Conservation (phyloP, 2,329 filamentous ascomycete genomes). For the Fusarium austroafricanum region DNA sequence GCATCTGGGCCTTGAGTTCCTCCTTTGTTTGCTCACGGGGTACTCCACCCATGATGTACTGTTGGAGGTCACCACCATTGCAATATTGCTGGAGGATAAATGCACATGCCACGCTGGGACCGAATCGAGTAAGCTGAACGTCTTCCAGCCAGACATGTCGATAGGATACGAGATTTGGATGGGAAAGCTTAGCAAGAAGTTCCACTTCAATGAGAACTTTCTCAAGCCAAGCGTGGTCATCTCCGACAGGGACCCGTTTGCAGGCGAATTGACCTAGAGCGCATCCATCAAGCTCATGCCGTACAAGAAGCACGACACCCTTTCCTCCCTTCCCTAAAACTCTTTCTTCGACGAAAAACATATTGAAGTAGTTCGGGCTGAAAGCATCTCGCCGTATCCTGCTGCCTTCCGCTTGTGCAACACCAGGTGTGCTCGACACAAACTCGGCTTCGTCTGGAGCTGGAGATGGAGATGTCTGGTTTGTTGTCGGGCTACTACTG, state of each 20-base stretch:
- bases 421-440: conserved; percentile 63
- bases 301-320: conserved; percentile 93
- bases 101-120: conserved; percentile 90
- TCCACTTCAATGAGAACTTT: conserved; percentile 95
- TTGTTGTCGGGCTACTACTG: conserved; percentile 22
- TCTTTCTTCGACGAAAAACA: conserved; percentile 90
- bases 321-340: conserved; percentile 92
- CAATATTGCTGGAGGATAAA: conserved; percentile 99
- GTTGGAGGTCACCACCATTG: conserved; percentile 90
- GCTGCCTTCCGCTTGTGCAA: conserved; percentile 63
- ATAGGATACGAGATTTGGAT: conserved; percentile 96
- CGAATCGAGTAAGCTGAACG: conserved; percentile 83
- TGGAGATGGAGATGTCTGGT: conserved; percentile 30
- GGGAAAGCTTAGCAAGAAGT: conserved; percentile 88
- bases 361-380: conserved; percentile 90
- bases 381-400: conserved; percentile 90
- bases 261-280: conserved; percentile 92
- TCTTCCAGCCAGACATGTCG: conserved; percentile 98
- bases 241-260: conserved; percentile 94
- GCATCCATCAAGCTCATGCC: conserved; percentile 91
- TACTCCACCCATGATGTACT: conserved; percentile 80
- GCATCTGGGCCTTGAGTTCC: conserved; percentile 87
- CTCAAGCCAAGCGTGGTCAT: conserved; percentile 94
- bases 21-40: conserved; percentile 78
- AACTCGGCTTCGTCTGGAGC: conserved; percentile 58